These are phyloP conservation scores for Aspergillus glaucus DNA, from an alignment of 2,329 filamentous ascomycete genomes.

Conservation along the genomic window DNA sequence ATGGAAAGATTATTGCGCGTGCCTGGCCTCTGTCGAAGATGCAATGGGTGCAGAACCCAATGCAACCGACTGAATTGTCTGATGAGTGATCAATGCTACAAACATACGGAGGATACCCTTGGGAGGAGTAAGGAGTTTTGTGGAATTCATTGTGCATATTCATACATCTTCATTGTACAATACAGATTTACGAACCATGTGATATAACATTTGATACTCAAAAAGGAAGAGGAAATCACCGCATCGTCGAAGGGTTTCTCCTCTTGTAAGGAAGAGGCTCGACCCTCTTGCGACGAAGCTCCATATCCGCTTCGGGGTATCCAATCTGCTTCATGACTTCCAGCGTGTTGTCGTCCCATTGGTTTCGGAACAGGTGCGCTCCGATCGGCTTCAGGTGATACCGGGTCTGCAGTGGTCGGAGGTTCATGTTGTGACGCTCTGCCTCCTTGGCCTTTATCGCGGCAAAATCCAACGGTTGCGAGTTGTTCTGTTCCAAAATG, in stretches of 20 bases:
- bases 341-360: slow-evolving; percentile 85
- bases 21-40: slow-evolving; percentile 31
- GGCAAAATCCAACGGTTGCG: slow-evolving; percentile 52
- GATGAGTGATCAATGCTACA: not conserved
- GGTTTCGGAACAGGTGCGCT: slow-evolving; percentile 77
- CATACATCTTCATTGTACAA: slow-evolving; percentile 39
- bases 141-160: slow-evolving; percentile 31
- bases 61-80: slow-evolving; percentile 26
- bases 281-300: slow-evolving; percentile 76
- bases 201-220: slow-evolving; percentile 7
- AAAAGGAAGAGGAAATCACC: slow-evolving; percentile 21
- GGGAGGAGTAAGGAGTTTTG: slow-evolving; percentile 18
- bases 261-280: slow-evolving; percentile 61
- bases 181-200: slow-evolving; percentile 26
- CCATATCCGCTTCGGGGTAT: slow-evolving; percentile 69
- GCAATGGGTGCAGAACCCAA: slow-evolving; percentile 32
- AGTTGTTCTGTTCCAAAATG: slow-evolving; percentile 70
- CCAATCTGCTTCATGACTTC: slow-evolving; percentile 76
- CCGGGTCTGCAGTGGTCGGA: slow-evolving; percentile 68
- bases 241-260: slow-evolving; percentile 45
- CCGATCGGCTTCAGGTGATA: slow-evolving; percentile 68
- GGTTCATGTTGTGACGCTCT: slow-evolving; percentile 62
- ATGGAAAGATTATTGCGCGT: slow-evolving; percentile 67
- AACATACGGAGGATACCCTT: slow-evolving; percentile 1
- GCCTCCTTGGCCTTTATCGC: slow-evolving; percentile 48